Conservation (phyloP, 1,284 basidiomycete genomes). For the Thecaphora frezii region DNA sequence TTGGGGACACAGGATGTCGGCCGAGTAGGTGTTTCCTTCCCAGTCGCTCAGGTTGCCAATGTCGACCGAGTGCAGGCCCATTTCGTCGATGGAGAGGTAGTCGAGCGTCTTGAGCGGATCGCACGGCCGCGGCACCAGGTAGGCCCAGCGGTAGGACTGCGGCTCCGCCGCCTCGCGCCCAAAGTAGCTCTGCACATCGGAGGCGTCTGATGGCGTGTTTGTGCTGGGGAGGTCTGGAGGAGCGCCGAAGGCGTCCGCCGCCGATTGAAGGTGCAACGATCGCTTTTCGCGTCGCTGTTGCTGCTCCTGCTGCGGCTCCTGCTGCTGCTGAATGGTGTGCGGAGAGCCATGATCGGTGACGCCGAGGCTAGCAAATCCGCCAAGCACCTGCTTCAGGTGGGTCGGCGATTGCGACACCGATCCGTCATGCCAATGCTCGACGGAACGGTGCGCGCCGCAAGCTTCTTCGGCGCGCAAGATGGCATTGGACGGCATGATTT, state of each 20-base stretch:
- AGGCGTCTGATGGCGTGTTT: no score
- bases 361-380: slow-evolving; percentile 26
- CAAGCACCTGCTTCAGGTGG: slow-evolving; percentile 14
- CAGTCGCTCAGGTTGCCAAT: slow-evolving; percentile 48
- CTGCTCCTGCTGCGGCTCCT: no score
- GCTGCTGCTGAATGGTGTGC: no score
- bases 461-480: slow-evolving; percentile 16
- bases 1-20: slow-evolving; percentile 27
- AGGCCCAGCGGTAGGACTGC: slow-evolving; percentile 1
- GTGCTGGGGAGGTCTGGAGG: no score
- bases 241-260: no score
- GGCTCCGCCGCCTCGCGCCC: no score
- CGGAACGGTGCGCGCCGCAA: background rate
- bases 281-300: background rate
- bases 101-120: slow-evolving; percentile 46
- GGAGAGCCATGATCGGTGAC: background rate
- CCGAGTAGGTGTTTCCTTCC: slow-evolving; percentile 41
- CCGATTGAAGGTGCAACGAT: no score
- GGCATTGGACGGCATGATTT: slow-evolving; percentile 37
- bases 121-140: slow-evolving; percentile 6
- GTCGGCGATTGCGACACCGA: no score
- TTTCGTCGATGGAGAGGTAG: slow-evolving; percentile 49
- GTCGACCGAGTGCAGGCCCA: slow-evolving; percentile 50
- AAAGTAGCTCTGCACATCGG: no score
- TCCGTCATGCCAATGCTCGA: no score